Evolutionary conservation across 1,284 basidiomycete species (phyloP).

Genomic region (Tranzscheliella williamsii): DNA sequence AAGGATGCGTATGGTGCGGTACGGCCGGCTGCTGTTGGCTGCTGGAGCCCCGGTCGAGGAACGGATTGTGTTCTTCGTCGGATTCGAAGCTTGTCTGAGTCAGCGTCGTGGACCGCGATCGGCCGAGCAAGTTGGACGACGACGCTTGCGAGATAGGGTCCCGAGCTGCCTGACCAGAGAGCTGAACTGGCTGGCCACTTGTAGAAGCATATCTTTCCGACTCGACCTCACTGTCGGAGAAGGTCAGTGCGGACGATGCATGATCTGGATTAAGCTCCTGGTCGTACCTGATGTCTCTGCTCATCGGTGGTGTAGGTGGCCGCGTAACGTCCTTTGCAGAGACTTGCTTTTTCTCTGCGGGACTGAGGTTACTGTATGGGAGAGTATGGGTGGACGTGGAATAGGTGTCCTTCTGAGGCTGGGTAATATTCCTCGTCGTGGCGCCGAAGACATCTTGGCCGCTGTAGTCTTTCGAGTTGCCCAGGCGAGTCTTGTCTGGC

Average conservation of each 20-base stretch:
- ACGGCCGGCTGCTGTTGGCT: not conserved
- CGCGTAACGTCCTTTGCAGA: slow-evolving; percentile 8
- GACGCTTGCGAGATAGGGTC: too few species aligned
- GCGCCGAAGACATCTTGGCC: slow-evolving; percentile 14
- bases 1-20: slow-evolving; percentile 4
- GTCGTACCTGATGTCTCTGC: slow-evolving; percentile 32
- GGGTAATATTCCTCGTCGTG: not conserved
- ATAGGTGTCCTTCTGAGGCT: slow-evolving; percentile 1
- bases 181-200: too few species aligned
- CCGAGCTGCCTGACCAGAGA: too few species aligned
- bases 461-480: slow-evolving; percentile 6
- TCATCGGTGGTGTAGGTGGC: slow-evolving; percentile 34
- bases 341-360: slow-evolving; percentile 20
- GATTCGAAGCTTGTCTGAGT: slow-evolving; percentile 25
- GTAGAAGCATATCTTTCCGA: too few species aligned
- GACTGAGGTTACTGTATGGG: slow-evolving; percentile 15
- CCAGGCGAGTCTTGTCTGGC: slow-evolving; percentile 12
- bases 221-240: not conserved
- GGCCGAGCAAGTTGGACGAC: too few species aligned
- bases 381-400: not conserved
- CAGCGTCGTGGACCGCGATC: too few species aligned
- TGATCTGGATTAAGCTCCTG: slow-evolving; percentile 1
- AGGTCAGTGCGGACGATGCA: not conserved
- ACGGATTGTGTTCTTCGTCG: slow-evolving; percentile 31
- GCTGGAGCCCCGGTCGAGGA: slow-evolving; percentile 5